Conservation (phyloP, 495 filamentous ascomycete species). For the Aspergillus diversus region DNA sequence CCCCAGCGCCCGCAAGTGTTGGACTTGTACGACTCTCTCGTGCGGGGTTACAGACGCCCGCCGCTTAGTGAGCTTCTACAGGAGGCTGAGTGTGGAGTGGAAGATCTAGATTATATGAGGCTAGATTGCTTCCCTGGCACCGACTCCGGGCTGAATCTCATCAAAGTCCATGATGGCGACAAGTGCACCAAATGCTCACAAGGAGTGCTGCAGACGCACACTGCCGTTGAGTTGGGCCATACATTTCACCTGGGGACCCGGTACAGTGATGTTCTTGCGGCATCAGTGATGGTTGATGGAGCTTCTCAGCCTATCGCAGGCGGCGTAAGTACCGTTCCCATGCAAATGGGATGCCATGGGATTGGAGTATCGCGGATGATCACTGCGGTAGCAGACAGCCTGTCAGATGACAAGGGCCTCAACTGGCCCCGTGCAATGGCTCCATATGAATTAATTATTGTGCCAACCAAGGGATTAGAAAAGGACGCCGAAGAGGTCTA, state of each 20-base stretch:
- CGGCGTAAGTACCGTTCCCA: slow-evolving; percentile 46
- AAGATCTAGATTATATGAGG: slow-evolving; percentile 44
- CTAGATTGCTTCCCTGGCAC: slow-evolving; percentile 48
- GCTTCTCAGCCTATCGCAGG: slow-evolving; percentile 26
- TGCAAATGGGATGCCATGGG: slow-evolving; percentile 96
- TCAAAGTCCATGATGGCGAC: slow-evolving; percentile 70
- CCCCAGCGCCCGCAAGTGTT: slow-evolving; percentile 36
- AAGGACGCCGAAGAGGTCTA: slow-evolving; percentile 61
- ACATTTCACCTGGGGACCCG: slow-evolving; percentile 92
- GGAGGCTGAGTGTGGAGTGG: slow-evolving; percentile 30
- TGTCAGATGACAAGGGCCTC: slow-evolving; percentile 74
- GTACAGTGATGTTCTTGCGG: slow-evolving; percentile 76
- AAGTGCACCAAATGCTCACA: slow-evolving; percentile 68
- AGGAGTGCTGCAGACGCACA: slow-evolving; percentile 66
- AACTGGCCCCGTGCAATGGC: slow-evolving; percentile 89
- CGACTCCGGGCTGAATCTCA: slow-evolving; percentile 52
- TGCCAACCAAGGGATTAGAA: slow-evolving; percentile 57
- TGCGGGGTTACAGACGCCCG: slow-evolving; percentile 48
- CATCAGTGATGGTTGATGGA: slow-evolving; percentile 53
- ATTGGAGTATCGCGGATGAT: slow-evolving; percentile 94
- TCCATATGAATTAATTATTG: slow-evolving; percentile 78
- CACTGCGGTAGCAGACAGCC: slow-evolving; percentile 74
- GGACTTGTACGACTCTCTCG: slow-evolving; percentile 50
- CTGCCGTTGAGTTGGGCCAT: slow-evolving; percentile 87
- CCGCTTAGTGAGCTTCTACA: slow-evolving; percentile 46